Evolutionary conservation across 192 early-diverging fungal genomes (phyloP).

Genomic region (Backusella luteola): DNA sequence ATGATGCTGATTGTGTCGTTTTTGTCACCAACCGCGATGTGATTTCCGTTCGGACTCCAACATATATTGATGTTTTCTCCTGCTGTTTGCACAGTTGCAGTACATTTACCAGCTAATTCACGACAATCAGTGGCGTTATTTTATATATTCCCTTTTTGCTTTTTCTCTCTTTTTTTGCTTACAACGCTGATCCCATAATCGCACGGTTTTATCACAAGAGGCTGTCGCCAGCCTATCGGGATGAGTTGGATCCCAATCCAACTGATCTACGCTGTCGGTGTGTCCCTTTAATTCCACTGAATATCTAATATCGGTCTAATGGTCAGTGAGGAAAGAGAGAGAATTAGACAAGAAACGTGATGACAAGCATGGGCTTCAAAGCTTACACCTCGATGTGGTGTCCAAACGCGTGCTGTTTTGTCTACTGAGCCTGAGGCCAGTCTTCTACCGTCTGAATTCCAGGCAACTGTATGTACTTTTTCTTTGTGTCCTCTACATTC

Average conservation of each 20-base stretch:
- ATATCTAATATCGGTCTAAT: slow-evolving; percentile 54
- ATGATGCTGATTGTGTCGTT: slow-evolving; percentile 78
- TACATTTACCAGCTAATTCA: slow-evolving; percentile 53
- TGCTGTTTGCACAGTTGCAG: slow-evolving; percentile 55
- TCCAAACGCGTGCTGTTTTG: slow-evolving; percentile 72
- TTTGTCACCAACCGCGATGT: slow-evolving; percentile 84
- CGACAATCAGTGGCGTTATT: not conserved
- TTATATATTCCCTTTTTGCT: not conserved
- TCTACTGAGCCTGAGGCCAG: slow-evolving; percentile 75
- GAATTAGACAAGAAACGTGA: not conserved
- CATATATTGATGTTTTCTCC: slow-evolving; percentile 87
- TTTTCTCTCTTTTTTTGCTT: slow-evolving; percentile 2
- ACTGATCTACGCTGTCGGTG: slow-evolving; percentile 74
- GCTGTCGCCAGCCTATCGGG: slow-evolving; percentile 71
- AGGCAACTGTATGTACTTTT: slow-evolving; percentile 71
- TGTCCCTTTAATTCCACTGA: slow-evolving; percentile 72
- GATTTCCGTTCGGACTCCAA: slow-evolving; percentile 77
- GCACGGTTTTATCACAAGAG: slow-evolving; percentile 73
- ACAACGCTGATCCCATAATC: slow-evolving; percentile 82
- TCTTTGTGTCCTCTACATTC: slow-evolving; percentile 53
- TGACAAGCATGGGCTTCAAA: not conserved
- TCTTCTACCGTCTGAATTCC: slow-evolving; percentile 67
- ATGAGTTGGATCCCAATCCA: slow-evolving; percentile 77
- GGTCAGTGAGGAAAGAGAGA: not conserved
- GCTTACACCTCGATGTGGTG: slow-evolving; percentile 55